These are phyloP conservation scores for Starmerella gropengiesseri DNA, from an alignment of 805 yeast genomes.

Conservation along the genomic window DNA sequence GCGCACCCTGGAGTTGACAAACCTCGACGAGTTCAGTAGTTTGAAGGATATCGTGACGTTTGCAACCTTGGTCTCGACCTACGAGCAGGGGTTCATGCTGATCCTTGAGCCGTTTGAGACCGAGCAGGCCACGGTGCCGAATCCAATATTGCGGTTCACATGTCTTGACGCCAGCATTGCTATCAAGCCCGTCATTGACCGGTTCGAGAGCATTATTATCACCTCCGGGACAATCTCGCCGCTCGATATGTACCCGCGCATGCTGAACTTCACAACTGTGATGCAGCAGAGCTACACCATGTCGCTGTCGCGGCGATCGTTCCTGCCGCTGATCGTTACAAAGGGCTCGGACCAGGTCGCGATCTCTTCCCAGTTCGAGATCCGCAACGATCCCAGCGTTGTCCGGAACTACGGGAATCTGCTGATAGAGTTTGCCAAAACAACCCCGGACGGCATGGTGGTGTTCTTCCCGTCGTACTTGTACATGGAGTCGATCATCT, in stretches of 20 bases:
- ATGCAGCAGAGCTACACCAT: conserved; percentile 90
- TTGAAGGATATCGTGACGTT: conserved; percentile 92
- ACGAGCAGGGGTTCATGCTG: conserved; percentile 82
- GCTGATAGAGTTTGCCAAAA: conserved; percentile 81
- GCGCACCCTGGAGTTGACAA: conserved; percentile 74
- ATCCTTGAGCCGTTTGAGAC: conserved; percentile 94
- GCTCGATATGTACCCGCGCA: conserved; percentile 94
- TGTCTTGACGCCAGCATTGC: conserved; percentile 98
- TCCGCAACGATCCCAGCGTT: conserved; percentile 94
- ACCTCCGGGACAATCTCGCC: conserved; percentile 98
- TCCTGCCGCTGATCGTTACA: conserved; percentile 89
- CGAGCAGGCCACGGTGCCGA: conserved; percentile 90
- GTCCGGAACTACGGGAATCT: conserved; percentile 94
- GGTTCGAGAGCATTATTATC: conserved; percentile 82
- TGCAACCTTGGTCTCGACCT: conserved; percentile 91
- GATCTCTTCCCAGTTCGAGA: conserved; percentile 89
- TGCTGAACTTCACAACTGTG: conserved; percentile 88
- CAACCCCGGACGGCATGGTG: conserved; percentile 96
- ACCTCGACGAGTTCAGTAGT: conserved; percentile 85
- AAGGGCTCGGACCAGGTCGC: conserved; percentile 98
- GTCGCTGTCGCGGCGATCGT: conserved; percentile 86
- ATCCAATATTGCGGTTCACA: conserved; percentile 84
- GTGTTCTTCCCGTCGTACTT: conserved; percentile 95
- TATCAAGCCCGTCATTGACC: conserved; percentile 90
- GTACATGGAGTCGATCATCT: conserved; percentile 95